Evolutionary conservation across 768 basidiomycete species (phyloP).

Genomic region (Termitomyces sp.): DNA sequence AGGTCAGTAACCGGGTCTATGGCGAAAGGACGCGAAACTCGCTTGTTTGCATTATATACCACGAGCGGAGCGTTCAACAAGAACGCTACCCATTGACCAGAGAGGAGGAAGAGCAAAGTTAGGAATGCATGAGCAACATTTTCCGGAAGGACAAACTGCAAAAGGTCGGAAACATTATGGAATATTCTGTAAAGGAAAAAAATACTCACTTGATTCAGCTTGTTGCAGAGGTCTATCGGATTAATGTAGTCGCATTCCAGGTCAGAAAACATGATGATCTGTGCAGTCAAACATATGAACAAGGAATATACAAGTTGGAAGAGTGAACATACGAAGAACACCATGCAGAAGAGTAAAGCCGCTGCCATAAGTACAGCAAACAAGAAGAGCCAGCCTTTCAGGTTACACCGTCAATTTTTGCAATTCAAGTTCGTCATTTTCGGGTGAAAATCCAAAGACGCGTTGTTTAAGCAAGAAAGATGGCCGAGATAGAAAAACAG

Average conservation of each 20-base stretch:
- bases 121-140: constrained; percentile 93
- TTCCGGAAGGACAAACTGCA: constrained; percentile 94
- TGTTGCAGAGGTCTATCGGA: constrained; percentile 99
- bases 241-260: constrained; percentile 99
- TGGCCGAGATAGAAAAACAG: not conserved
- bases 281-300: constrained; percentile 1
- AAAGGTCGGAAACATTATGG: not conserved
- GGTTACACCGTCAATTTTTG: not conserved
- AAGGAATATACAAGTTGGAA: not conserved
- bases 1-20: not conserved
- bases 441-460: not conserved
- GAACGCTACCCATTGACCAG: constrained; percentile 94
- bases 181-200: not conserved
- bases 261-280: constrained; percentile 99
- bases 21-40: constrained; percentile 24
- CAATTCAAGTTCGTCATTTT: not conserved
- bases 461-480: not conserved
- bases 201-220: constrained; percentile 83
- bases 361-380: constrained; percentile 95
- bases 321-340: constrained; percentile 84
- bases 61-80: constrained; percentile 86
- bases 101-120: constrained; percentile 83
- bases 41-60: constrained; percentile 93
- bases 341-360: constrained; percentile 94
- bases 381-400: constrained; percentile 90